These are phyloP conservation scores for Clarkia xantiana DNA, from an alignment of 345 rosid species.

Conservation along the genomic window DNA sequence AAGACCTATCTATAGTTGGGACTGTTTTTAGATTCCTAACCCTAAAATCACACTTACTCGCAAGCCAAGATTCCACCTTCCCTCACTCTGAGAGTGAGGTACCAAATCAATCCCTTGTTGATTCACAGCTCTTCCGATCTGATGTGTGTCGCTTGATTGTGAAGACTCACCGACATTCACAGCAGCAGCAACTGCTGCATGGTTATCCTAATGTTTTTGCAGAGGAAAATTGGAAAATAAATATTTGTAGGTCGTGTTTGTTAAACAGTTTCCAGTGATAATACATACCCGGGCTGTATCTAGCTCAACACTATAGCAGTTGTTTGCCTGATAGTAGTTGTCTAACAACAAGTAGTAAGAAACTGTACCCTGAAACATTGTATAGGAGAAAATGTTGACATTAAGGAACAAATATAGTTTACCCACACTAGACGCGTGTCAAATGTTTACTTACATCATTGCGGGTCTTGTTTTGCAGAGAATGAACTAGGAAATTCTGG, in stretches of 20 bases:
- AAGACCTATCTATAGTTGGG: too few species aligned
- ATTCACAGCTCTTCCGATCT: conserved; percentile 46
- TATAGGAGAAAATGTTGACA: conserved; percentile 5
- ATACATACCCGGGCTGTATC: conserved; percentile 52
- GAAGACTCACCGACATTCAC: conserved; percentile 3
- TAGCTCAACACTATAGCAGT: conserved; percentile 67
- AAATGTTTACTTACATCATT: conserved; percentile 42
- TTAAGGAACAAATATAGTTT: not conserved
- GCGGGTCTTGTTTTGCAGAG: conserved; percentile 64
- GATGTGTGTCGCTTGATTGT: conserved; percentile 34
- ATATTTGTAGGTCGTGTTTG: too few species aligned
- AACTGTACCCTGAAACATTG: conserved; percentile 70
- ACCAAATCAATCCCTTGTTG: conserved; percentile 48
- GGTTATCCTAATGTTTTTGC: too few species aligned
- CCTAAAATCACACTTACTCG: conserved; percentile 34
- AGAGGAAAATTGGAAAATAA: too few species aligned
- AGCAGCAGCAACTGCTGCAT: conserved; percentile 4
- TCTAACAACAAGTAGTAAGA: conserved; percentile 79
- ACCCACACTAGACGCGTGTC: conserved; percentile 3
- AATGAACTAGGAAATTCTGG: conserved; percentile 52
- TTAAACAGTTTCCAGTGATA: not conserved
- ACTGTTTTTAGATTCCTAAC: too few species aligned
- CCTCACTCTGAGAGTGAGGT: conserved; percentile 42
- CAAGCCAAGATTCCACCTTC: conserved; percentile 95
- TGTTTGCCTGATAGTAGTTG: conserved; percentile 64